phyloP scores from a whole-genome alignment of 2,329 filamentous ascomycete species.

The Clonostachys chloroleuca region DNA sequence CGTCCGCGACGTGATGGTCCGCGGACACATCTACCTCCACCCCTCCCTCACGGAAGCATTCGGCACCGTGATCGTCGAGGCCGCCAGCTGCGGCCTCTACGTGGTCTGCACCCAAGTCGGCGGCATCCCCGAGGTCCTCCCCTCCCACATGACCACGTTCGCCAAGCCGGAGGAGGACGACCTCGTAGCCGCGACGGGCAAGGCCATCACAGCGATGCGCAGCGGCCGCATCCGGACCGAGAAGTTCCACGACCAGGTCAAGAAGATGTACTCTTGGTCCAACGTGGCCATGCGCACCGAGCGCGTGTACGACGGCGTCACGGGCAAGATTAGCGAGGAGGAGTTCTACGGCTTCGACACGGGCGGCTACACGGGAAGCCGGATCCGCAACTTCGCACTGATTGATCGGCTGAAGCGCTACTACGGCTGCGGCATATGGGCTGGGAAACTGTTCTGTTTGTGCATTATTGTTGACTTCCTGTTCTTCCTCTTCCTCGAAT shows the following conservation, averaged over 20 bases:
- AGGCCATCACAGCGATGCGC: constrained; percentile 81
- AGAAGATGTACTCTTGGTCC: constrained; percentile 98
- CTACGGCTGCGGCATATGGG: constrained; percentile 98
- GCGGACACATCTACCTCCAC: constrained; percentile 94
- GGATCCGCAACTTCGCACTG: constrained; percentile 81
- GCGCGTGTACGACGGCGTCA: constrained; percentile 91
- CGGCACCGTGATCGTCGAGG: constrained; percentile 96
- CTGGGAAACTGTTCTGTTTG: constrained; percentile 92
- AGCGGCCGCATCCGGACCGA: constrained; percentile 87
- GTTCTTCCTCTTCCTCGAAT: constrained; percentile 82
- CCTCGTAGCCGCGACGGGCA: constrained; percentile 81
- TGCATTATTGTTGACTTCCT: constrained; percentile 94
- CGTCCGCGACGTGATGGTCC: constrained; percentile 94
- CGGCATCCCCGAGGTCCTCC: constrained; percentile 93
- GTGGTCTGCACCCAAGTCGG: constrained; percentile 96
- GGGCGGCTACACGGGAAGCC: constrained; percentile 63
- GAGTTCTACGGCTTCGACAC: constrained; percentile 85
- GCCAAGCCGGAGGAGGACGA: constrained; percentile 97
- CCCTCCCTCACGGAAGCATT: constrained; percentile 95
- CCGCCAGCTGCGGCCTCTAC: constrained; percentile 90
- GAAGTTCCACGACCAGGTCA: constrained; percentile 92
- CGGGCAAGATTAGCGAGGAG: constrained; percentile 75
- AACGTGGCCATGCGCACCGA: constrained; percentile 93
- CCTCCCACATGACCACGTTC: constrained; percentile 95
- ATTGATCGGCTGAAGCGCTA: constrained; percentile 95